Conservation (phyloP, 2,329 filamentous ascomycete species). For the Nemania sp. region DNA sequence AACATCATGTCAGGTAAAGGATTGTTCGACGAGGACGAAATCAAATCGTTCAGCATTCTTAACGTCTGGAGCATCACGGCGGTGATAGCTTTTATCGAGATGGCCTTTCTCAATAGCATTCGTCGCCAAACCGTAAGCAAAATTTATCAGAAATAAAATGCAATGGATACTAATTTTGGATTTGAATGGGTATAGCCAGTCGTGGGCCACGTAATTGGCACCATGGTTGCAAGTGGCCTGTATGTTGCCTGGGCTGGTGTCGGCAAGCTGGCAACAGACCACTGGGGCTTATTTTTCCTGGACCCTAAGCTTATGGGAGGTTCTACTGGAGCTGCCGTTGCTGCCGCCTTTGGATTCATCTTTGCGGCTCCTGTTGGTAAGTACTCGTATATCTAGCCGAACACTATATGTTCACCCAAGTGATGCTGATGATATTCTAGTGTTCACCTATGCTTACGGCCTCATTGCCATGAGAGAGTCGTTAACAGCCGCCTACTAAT, state of each 20-base stretch:
- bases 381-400: slow-evolving; percentile 27
- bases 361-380: slow-evolving; percentile 49
- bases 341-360: slow-evolving; percentile 51
- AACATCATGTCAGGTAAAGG: slow-evolving; percentile 46
- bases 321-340: slow-evolving; percentile 48
- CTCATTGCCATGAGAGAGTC: slow-evolving; percentile 54
- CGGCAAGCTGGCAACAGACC: slow-evolving; percentile 50
- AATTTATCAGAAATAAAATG: background rate
- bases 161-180: slow-evolving; percentile 1
- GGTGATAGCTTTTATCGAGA: slow-evolving; percentile 50
- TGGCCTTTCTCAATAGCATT: slow-evolving; percentile 56
- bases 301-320: slow-evolving; percentile 48
- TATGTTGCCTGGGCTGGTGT: slow-evolving; percentile 56
- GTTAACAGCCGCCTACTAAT: slow-evolving; percentile 31
- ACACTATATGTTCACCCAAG: background rate
- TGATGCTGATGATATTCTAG: slow-evolving; percentile 38
- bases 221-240: slow-evolving; percentile 45
- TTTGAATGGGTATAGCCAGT: slow-evolving; percentile 44
- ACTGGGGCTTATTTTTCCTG: slow-evolving; percentile 55
- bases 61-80: slow-evolving; percentile 51
- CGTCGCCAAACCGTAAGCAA: slow-evolving; percentile 51
- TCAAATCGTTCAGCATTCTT: slow-evolving; percentile 51
- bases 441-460: slow-evolving; percentile 54
- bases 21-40: slow-evolving; percentile 52
- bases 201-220: slow-evolving; percentile 47